phyloP scores from a whole-genome alignment of 148 eudicot genomes.

The Camellia japonica region DNA sequence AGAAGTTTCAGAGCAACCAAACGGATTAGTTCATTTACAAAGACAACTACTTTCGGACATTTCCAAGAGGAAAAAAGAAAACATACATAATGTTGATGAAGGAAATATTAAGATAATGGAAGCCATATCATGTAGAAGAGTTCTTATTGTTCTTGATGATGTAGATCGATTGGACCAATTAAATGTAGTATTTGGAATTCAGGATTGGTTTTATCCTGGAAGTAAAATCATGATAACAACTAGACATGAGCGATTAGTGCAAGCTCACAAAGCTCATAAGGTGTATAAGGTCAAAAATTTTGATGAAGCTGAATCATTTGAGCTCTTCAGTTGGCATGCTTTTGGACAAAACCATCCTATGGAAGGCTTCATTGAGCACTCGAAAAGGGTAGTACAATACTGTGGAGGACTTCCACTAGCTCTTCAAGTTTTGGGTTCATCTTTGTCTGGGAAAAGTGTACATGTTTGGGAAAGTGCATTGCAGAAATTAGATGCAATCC shows the following conservation, averaged over 20 bases:
- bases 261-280: not conserved
- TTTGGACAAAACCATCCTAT: constrained; percentile 10
- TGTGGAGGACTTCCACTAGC: constrained; percentile 2
- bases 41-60: too few relatives aligned
- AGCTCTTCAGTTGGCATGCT: not conserved
- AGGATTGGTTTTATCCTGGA: not conserved
- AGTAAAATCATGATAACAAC: constrained; percentile 3
- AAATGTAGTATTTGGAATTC: not conserved
- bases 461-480: not conserved
- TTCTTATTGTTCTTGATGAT: too few relatives aligned
- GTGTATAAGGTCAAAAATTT: not conserved
- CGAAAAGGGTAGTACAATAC: not conserved
- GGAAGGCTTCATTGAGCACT: constrained; percentile 10
- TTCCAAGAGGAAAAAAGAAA: too few relatives aligned
- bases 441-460: not conserved
- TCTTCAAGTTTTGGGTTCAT: too few relatives aligned
- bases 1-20: too few relatives aligned
- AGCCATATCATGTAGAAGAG: too few relatives aligned
- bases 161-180: not conserved
- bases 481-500: not conserved
- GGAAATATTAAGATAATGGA: too few relatives aligned
- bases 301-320: not conserved
- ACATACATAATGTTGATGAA: too few relatives aligned
- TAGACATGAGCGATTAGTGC: not conserved
- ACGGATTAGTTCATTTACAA: too few relatives aligned